Percentiles rank a stretch among this genome's conserved stretches.
phyloP scores from a whole-genome alignment of 306 rosid genomes.

The Vigna hirtella region DNA sequence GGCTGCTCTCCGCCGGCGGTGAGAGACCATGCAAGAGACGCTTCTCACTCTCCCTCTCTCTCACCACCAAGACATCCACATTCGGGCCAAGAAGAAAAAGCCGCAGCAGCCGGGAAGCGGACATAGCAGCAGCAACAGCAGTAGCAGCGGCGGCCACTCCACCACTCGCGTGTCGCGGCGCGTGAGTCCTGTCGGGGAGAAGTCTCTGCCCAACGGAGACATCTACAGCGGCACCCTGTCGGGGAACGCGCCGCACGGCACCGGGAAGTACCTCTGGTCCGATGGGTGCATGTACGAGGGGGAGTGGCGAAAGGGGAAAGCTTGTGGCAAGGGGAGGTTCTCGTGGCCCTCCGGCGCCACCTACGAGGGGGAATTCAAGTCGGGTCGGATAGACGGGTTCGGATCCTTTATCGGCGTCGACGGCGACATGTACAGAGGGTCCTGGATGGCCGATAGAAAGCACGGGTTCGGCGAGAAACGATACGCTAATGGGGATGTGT shows the following conservation, averaged over 20 bases:
- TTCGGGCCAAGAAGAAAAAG: slow-evolving; percentile 46
- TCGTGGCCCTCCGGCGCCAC: slow-evolving; percentile 67
- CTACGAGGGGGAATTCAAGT: slow-evolving; percentile 58
- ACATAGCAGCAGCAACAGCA: slow-evolving; percentile 5
- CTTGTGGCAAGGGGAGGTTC: slow-evolving; percentile 57
- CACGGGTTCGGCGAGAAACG: slow-evolving; percentile 55
- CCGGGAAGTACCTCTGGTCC: slow-evolving; percentile 61
- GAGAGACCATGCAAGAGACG: slow-evolving; percentile 54
- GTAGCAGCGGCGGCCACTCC: neutral
- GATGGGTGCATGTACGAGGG: slow-evolving; percentile 69
- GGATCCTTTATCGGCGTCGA: slow-evolving; percentile 54
- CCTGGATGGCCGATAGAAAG: slow-evolving; percentile 51
- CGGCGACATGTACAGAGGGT: slow-evolving; percentile 53
- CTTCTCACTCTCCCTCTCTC: slow-evolving; percentile 50
- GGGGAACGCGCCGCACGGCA: slow-evolving; percentile 59
- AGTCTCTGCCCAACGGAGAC: slow-evolving; percentile 57
- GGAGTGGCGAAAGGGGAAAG: slow-evolving; percentile 55
- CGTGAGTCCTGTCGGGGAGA: slow-evolving; percentile 51
- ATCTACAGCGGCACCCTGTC: slow-evolving; percentile 52
- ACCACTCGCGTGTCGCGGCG: slow-evolving; percentile 41
- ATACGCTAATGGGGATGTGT: slow-evolving; percentile 55
- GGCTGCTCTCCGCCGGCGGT: slow-evolving; percentile 18
- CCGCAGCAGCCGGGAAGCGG: slow-evolving; percentile 20
- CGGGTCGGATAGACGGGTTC: slow-evolving; percentile 57
- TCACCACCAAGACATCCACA: slow-evolving; percentile 31